phyloP scores from a whole-genome alignment of 768 basidiomycete genomes.

The Mrakia blollopis region DNA sequence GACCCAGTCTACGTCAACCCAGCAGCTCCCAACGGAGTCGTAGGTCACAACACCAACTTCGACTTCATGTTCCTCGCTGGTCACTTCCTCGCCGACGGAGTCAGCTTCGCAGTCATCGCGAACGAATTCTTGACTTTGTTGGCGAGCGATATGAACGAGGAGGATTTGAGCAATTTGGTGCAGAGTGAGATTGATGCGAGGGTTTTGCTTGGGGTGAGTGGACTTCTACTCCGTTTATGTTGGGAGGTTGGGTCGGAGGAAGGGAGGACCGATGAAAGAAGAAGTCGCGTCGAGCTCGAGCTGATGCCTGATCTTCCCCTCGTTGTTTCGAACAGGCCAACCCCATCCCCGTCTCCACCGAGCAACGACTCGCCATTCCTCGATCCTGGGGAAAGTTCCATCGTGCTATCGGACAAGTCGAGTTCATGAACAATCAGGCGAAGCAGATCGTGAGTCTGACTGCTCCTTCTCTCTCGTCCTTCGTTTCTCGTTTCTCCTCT shows the following conservation, averaged over 20 bases:
- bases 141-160: slow-evolving; percentile 40
- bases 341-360: slow-evolving; percentile 51
- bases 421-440: slow-evolving; percentile 55
- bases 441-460: slow-evolving; percentile 62
- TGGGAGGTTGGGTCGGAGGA: not conserved
- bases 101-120: slow-evolving; percentile 74
- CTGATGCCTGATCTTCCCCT: slow-evolving; percentile 45
- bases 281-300: slow-evolving; percentile 35
- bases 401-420: slow-evolving; percentile 53
- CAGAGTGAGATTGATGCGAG: slow-evolving; percentile 32
- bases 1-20: slow-evolving; percentile 39
- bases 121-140: slow-evolving; percentile 72
- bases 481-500: not conserved
- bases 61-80: slow-evolving; percentile 69
- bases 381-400: slow-evolving; percentile 47
- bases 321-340: slow-evolving; percentile 25
- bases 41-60: slow-evolving; percentile 46
- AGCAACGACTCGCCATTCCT: slow-evolving; percentile 50
- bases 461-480: slow-evolving; percentile 35
- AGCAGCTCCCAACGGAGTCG: slow-evolving; percentile 31
- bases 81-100: slow-evolving; percentile 81
- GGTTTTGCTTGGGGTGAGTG: not conserved
- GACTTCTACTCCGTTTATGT: not conserved
- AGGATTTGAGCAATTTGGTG: slow-evolving; percentile 34
- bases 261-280: not conserved